Base-by-base conservation (phyloP, 495 filamentous ascomycete genomes). In the Viridothelium virens region DNA sequence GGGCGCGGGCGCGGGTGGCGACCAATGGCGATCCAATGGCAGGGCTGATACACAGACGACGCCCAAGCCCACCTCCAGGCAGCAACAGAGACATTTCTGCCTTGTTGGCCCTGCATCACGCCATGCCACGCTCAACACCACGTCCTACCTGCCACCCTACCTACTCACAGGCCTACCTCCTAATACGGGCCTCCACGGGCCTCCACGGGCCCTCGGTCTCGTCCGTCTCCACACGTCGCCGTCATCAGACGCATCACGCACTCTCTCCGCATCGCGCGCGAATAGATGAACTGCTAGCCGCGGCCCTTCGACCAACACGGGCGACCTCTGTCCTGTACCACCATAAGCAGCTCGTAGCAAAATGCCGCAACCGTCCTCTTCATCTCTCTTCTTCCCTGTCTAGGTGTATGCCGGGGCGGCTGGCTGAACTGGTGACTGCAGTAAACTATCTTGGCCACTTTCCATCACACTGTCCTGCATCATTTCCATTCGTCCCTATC, bases 51-150 rank as follows among this genome's bases (percentile, higher is more conserved):
- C 25, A 25, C 25, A 25, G 25, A 36, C 31, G 7, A 59, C 53
- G 53, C 53, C 53, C 53, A 11, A 59, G 53, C 53, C 48, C 53
- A 59, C 11, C 53, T 59, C 53, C 53, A 59, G 53, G 53, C 53
- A 59, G 53, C 53, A 59, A 36, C 53, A 59, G 31, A 36, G 25
- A 59, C 5, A 59, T 59, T 11, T 33, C 18, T 59, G 53, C 53
- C 53, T 59, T 59, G 53, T n/a, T n/a, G 3, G 25, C 53, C 25
- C 11, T 25, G 53, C 53, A 44, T 44, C 41, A 44, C 14, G 41
- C 41, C 41, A 44, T 14, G 14, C 41, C 7, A 7, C 41, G 41
- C 25, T 25, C 25, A 25, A 25, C 25, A 25, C 25, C 25, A 25
- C 25, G 25, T 25, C 25, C 25, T 25, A 25, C 25, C 25, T 25